Evolutionary conservation across 371 early-diverging fungal genomes (phyloP).

Genomic region (Mortierella polycephala): DNA sequence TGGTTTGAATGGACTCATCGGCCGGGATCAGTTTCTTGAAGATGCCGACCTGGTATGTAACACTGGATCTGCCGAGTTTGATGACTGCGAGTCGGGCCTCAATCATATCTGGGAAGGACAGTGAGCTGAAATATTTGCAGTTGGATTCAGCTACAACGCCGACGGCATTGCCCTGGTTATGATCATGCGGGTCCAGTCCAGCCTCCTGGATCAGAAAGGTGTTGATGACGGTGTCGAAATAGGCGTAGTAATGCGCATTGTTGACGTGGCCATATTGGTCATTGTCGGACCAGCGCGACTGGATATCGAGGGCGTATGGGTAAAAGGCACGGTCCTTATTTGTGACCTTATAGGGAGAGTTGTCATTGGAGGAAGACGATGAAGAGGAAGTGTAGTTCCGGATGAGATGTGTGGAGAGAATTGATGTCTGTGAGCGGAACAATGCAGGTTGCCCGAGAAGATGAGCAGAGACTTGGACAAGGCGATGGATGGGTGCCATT

Average conservation of each 20-base stretch:
- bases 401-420: not conserved
- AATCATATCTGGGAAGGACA: constrained; percentile 66
- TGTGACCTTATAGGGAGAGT: constrained; percentile 14
- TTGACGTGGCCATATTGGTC: constrained; percentile 75
- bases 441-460: constrained; percentile 16
- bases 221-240: constrained; percentile 71
- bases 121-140: constrained; percentile 61
- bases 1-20: not conserved
- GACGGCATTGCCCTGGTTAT: constrained; percentile 56
- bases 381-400: constrained; percentile 31
- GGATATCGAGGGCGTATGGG: constrained; percentile 52
- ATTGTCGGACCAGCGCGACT: constrained; percentile 67
- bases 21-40: constrained; percentile 55
- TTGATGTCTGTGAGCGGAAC: not conserved
- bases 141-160: constrained; percentile 67
- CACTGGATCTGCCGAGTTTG: constrained; percentile 66
- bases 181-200: constrained; percentile 56
- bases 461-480: constrained; percentile 27
- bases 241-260: constrained; percentile 68
- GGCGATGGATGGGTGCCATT: constrained; percentile 26
- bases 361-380: constrained; percentile 1
- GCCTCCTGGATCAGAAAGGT: constrained; percentile 64
- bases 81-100: constrained; percentile 65
- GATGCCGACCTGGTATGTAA: constrained; percentile 70
- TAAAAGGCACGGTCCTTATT: constrained; percentile 52